Base-by-base conservation (phyloP, 2,329 filamentous ascomycete genomes). In the Arthrinium puccinioides region DNA sequence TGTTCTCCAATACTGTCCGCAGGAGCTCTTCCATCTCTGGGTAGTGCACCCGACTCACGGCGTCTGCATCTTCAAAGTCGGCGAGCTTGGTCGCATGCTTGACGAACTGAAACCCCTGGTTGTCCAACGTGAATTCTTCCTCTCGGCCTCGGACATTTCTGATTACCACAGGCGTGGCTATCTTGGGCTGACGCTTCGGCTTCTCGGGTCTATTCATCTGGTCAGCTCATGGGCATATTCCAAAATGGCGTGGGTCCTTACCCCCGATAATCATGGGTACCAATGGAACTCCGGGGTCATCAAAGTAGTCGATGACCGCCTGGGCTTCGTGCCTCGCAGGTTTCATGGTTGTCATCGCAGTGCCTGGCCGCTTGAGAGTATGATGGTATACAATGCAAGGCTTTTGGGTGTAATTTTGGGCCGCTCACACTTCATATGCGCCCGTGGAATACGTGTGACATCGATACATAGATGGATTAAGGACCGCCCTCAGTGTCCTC, bases 231-330 rank as follows among this genome's bases (percentile, higher is more conserved):
- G 23, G 13, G 23, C 23, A 8, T 8, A 25, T 25, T 25, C 23
- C 8, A 13, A 8, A 13, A 25, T 25, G 23, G 23, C 23, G 23
- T 8, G 23, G 13, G 23, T 8, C 23, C 32, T 9, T 19, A 35
- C 21, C 32, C 32, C 32, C 32, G 26, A 35, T 24, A 8, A 35
- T 16, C 32, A 26, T 35, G 32, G 32, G 32, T 5, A 35, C 23
- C 32, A 26, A 19, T 10, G 32, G 32, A 14, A 35, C 32, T 10
- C 21, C 21, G 6, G 32, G 32, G 10, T 35, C 32, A 16, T 35
- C 32, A 10, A 26, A 35, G 18, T 35, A 35, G 32, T 35, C 32
- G 16, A 35, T 26, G 21, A 11, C 26, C 9, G 21, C 26, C 13
- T 4, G 13, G 9, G 26, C 32, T 6, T 19, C 32, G 14, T 18